phyloP scores from a whole-genome alignment of 345 rosid genomes.

The Anastatica hierochuntica region DNA sequence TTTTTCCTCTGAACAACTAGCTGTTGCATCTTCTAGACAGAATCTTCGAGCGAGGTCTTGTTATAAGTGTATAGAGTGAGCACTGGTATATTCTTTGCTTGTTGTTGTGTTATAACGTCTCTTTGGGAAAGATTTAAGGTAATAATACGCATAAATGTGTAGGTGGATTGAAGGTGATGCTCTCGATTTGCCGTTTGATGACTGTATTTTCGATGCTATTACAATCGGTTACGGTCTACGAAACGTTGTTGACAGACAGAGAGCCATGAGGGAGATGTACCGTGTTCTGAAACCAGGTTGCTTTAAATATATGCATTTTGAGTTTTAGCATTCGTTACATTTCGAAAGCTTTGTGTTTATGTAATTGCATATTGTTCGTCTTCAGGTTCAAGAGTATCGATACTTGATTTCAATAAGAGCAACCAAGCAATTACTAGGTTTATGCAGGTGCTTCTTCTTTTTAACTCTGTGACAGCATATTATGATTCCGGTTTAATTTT shows the following conservation, averaged over 20 bases:
- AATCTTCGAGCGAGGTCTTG: slow-evolving; percentile 35
- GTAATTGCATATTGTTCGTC: not conserved
- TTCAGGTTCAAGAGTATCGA: slow-evolving; percentile 55
- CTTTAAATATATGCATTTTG: not conserved
- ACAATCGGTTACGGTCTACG: slow-evolving; percentile 87
- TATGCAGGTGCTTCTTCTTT: slow-evolving; percentile 76
- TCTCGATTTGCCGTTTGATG: slow-evolving; percentile 58
- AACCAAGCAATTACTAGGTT: slow-evolving; percentile 33
- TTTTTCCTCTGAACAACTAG: slow-evolving; percentile 67
- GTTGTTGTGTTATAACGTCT: slow-evolving; percentile 9
- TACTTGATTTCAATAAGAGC: slow-evolving; percentile 85
- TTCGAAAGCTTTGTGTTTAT: not conserved
- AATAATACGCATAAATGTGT: not conserved
- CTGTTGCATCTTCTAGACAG: slow-evolving; percentile 58
- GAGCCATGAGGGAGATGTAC: slow-evolving; percentile 56
- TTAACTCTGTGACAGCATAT: too few species aligned
- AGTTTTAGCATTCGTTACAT: not conserved
- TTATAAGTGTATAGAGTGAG: slow-evolving; percentile 85
- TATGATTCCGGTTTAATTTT: not conserved
- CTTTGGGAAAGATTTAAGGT: not conserved
- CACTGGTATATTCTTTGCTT: slow-evolving; percentile 37
- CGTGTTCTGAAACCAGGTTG: slow-evolving; percentile 76
- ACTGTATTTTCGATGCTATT: slow-evolving; percentile 62
- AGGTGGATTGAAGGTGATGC: slow-evolving; percentile 89
- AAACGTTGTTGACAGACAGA: slow-evolving; percentile 52